Base-by-base conservation (phyloP, 352 stramenopile species). In the Pythium chondricola region DNA sequence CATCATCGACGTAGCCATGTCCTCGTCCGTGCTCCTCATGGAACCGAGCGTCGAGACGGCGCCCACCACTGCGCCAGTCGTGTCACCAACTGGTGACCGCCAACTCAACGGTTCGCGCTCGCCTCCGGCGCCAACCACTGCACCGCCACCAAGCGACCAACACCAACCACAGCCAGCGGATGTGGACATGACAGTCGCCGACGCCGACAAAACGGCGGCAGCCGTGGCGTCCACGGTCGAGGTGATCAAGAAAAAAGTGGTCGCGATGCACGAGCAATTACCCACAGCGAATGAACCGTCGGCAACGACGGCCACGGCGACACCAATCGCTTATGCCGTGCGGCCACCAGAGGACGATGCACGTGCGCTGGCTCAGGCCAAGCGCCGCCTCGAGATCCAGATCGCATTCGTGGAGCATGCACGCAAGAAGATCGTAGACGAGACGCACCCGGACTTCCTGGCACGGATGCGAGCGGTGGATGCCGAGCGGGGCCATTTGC, bases 381-480 rank as follows among this genome's bases (percentile, higher is more conserved):
- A 41, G 52, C 52, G 52, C 35, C 52, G 52, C 2, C 52, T 89
- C 43, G 36, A 68, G 51, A 71, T 89, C 47, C 81, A 92, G 52
- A 76, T 86, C 48, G 64, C 83, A 43, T 85, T 83, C 33, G 65
- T 83, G 4, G 69, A 88, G 48, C 84, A 83, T 22, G 74, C 78
- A 18, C 61, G 69, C 52, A 62, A 58, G n/a, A 73, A 72, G 46
- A 79, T 92, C 40, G 26, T 66, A 47, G 61, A 81, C 41, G 78
- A 86, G 43, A 74, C 67, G 30, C 81, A 92, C 51, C 77, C 78
- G 26, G 81, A 92, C 51, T 74, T 89, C 53, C 17, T 58, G 27
- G 36, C 64, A 43, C 76, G 69, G 9, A 54, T 87, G 44, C 53
- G 44, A 32, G 60, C 63, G 17, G 42, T 89, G 7, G 49, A 64